Percentiles rank a stretch among this genome's conserved stretches.
phyloP scores from a whole-genome alignment of 495 filamentous ascomycete species.

The Lindgomyces ingoldianus region DNA sequence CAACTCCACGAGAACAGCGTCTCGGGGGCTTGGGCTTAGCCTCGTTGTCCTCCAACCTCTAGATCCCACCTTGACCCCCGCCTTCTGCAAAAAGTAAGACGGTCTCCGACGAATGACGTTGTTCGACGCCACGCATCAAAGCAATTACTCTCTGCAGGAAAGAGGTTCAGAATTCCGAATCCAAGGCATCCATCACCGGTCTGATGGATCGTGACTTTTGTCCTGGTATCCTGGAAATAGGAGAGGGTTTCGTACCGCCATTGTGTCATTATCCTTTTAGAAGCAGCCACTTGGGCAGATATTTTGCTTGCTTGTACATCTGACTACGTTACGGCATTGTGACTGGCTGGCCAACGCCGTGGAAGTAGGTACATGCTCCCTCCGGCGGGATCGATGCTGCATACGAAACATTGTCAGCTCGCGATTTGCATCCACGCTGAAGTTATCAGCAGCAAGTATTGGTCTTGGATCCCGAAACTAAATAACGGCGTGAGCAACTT shows the following conservation, averaged over 20 bases:
- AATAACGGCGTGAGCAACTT: slow-evolving; percentile 7
- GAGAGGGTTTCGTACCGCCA: slow-evolving; percentile 19
- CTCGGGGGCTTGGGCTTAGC: slow-evolving; percentile 19
- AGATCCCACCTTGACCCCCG: slow-evolving; percentile 14
- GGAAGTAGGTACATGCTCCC: neutral
- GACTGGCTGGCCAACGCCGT: slow-evolving; percentile 3
- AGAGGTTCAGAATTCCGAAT: slow-evolving; percentile 13
- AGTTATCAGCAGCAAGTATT: slow-evolving; percentile 8
- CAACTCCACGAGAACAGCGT: slow-evolving; percentile 3
- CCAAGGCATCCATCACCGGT: slow-evolving; percentile 33
- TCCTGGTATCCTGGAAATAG: slow-evolving; percentile 16
- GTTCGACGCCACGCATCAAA: slow-evolving; percentile 23
- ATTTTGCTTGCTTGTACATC: slow-evolving; percentile 14
- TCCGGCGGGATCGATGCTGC: slow-evolving; percentile 15
- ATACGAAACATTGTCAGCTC: slow-evolving; percentile 34
- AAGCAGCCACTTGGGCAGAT: slow-evolving; percentile 22
- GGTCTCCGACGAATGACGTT: slow-evolving; percentile 3
- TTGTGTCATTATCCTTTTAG: slow-evolving; percentile 31
- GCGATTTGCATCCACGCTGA: slow-evolving; percentile 9
- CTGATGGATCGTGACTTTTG: slow-evolving; percentile 24
- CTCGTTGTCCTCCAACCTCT: neutral
- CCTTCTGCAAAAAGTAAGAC: slow-evolving; percentile 30
- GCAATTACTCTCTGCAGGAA: slow-evolving; percentile 18
- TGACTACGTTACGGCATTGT: slow-evolving; percentile 21
- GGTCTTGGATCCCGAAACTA: slow-evolving; percentile 6